A percentile compares a stretch with the other conserved stretches of the same genome.
Conservation (phyloP, 495 filamentous ascomycete genomes). For the Aspergillus heteromorphus region DNA sequence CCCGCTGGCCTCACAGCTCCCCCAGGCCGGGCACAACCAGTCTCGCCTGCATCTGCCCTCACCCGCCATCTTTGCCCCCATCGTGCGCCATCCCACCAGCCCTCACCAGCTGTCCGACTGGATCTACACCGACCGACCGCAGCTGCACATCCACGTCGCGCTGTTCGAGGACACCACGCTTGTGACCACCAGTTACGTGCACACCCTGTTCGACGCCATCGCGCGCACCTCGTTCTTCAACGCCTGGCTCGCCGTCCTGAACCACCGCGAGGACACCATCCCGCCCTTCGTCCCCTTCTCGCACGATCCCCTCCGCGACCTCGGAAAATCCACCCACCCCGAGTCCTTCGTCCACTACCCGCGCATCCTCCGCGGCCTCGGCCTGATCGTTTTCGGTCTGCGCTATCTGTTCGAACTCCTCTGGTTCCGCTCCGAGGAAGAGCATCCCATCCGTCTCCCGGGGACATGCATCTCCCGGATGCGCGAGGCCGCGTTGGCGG, state of each 20-base stretch:
- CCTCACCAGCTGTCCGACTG: conserved; percentile 32
- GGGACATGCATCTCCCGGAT: conserved; percentile 12
- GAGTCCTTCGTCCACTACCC: conserved; percentile 15
- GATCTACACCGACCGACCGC: conserved; percentile 40
- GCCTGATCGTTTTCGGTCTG: conserved; percentile 25
- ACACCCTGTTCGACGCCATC: conserved; percentile 43
- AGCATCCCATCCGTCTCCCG: conserved; percentile 20
- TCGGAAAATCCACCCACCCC: background rate
- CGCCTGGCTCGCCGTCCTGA: conserved; percentile 20
- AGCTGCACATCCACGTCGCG: conserved; percentile 43
- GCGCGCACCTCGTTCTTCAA: conserved; percentile 20
- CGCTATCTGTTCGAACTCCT: conserved; percentile 26
- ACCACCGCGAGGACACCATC: conserved; percentile 11
- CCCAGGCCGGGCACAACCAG: conserved; percentile 11
- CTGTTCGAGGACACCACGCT: conserved; percentile 44
- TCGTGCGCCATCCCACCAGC: conserved; percentile 18
- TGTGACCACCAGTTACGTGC: conserved; percentile 37
- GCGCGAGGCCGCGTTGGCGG: conserved; percentile 7
- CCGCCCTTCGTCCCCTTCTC: conserved; percentile 7
- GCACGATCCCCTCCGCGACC: conserved; percentile 4
- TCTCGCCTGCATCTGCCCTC: conserved; percentile 13
- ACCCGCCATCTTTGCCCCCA: conserved; percentile 15
- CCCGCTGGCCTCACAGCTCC: conserved; percentile 26
- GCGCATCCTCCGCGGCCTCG: conserved; percentile 19
- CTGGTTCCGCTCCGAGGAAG: conserved; percentile 24